Conservation (phyloP, 352 stramenopile species). For the Phytophthora tubulina region DNA sequence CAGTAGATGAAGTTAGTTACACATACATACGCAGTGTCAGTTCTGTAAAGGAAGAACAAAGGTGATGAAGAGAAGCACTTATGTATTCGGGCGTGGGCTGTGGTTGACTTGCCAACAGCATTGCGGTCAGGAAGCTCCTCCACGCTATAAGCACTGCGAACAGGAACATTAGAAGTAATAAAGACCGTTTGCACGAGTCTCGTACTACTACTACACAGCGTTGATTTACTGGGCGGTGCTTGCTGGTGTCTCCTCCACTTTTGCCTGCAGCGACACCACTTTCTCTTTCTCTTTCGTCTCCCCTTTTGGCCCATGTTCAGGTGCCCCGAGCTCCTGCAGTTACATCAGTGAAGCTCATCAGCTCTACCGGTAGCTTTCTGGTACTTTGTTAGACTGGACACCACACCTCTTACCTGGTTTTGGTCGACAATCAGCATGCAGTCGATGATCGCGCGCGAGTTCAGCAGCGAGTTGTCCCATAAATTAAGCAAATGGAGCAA, state of each 20-base stretch:
- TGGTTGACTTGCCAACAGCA: slow-evolving; percentile 22
- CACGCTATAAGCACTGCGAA: slow-evolving; percentile 19
- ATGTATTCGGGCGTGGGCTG: slow-evolving; percentile 33
- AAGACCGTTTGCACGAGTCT: slow-evolving; percentile 18
- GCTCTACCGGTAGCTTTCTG: background rate
- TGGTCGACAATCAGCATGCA: slow-evolving; percentile 90
- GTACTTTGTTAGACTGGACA: background rate
- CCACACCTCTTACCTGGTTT: slow-evolving; percentile 42
- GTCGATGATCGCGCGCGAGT: slow-evolving; percentile 87
- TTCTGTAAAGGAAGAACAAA: slow-evolving; percentile 12
- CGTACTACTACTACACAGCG: slow-evolving; percentile 12
- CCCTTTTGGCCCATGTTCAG: slow-evolving; percentile 22
- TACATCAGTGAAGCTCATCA: background rate
- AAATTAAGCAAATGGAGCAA: slow-evolving; percentile 92
- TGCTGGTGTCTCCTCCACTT: slow-evolving; percentile 20
- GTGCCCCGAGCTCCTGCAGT: slow-evolving; percentile 16
- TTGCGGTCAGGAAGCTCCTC: slow-evolving; percentile 16
- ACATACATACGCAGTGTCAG: slow-evolving; percentile 11
- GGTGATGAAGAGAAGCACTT: slow-evolving; percentile 17
- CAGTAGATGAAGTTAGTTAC: slow-evolving; percentile 29
- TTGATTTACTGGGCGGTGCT: slow-evolving; percentile 26
- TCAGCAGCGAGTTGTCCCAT: slow-evolving; percentile 91
- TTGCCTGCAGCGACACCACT: slow-evolving; percentile 13
- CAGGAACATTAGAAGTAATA: slow-evolving; percentile 25
- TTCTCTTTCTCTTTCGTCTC: slow-evolving; percentile 16